These are phyloP conservation scores for Lithocarpus polystachyus DNA, from an alignment of 306 rosid genomes.

Conservation along the genomic window DNA sequence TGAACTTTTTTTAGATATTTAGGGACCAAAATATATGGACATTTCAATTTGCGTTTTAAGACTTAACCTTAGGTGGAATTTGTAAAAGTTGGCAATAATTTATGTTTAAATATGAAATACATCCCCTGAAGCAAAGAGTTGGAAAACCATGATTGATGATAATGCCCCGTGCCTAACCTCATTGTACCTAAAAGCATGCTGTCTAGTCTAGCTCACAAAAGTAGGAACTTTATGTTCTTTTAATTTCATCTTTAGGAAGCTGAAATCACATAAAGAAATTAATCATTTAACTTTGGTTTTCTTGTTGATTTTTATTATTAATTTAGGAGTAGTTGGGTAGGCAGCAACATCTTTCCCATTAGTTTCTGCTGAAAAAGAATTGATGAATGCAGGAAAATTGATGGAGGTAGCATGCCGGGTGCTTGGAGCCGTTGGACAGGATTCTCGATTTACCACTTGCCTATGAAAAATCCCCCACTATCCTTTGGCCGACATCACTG, in stretches of 20 bases:
- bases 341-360: not conserved
- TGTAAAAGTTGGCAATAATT: not conserved
- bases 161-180: not conserved
- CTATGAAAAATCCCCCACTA: slow-evolving; percentile 36
- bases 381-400: slow-evolving; percentile 63
- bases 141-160: slow-evolving; percentile 4
- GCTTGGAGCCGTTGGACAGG: slow-evolving; percentile 74
- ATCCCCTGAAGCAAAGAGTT: slow-evolving; percentile 10
- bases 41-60: not conserved
- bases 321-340: not conserved
- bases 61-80: not conserved
- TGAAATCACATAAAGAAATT: not conserved
- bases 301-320: not conserved
- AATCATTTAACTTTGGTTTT: not conserved
- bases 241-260: not conserved
- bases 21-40: not conserved
- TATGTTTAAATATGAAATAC: not conserved
- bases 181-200: not conserved
- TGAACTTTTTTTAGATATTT: not conserved
- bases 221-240: not conserved
- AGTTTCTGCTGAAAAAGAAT: slow-evolving; percentile 6
- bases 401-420: slow-evolving; percentile 77
- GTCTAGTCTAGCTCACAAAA: not conserved
- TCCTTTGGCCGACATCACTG: slow-evolving; percentile 16
- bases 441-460: slow-evolving; percentile 68